Conservation (phyloP, 192 early-diverging fungal species). For the Ambispora gerdemannii region DNA sequence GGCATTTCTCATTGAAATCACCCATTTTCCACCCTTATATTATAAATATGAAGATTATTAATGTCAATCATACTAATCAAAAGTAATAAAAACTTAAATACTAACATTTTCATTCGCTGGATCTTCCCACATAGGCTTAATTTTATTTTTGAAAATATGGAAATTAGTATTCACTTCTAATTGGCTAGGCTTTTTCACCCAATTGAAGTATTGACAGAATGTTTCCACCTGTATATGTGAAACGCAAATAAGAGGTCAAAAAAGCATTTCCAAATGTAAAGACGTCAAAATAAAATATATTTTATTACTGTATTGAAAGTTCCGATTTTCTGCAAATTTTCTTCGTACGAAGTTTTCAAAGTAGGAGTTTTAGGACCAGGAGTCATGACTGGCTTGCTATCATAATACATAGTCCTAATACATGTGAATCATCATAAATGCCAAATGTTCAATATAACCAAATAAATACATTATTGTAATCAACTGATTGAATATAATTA, state of each 20-base stretch:
- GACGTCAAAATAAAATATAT: background rate
- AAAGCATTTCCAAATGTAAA: background rate
- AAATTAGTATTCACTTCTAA: conserved; percentile 42
- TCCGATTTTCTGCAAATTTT: conserved; percentile 27
- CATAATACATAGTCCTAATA: conserved; percentile 30
- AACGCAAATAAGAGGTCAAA: background rate
- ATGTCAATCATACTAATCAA: background rate
- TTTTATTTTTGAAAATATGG: conserved; percentile 45
- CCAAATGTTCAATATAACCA: background rate
- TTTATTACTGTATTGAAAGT: conserved; percentile 16
- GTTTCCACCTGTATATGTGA: conserved; percentile 34
- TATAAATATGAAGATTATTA: conserved; percentile 8
- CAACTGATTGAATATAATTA: background rate
- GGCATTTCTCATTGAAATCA: conserved; percentile 38
- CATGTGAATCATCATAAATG: background rate
- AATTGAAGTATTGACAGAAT: conserved; percentile 45
- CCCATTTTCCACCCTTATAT: conserved; percentile 45
- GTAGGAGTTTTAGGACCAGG: conserved; percentile 29
- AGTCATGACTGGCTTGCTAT: conserved; percentile 28
- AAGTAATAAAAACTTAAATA: background rate
- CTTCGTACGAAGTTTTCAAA: background rate
- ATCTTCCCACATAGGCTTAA: conserved; percentile 50
- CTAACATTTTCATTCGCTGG: conserved; percentile 45
- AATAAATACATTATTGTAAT: background rate
- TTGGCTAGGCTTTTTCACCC: conserved; percentile 43